phyloP scores from a whole-genome alignment of 805 yeast genomes.

The Candida boidinii region DNA sequence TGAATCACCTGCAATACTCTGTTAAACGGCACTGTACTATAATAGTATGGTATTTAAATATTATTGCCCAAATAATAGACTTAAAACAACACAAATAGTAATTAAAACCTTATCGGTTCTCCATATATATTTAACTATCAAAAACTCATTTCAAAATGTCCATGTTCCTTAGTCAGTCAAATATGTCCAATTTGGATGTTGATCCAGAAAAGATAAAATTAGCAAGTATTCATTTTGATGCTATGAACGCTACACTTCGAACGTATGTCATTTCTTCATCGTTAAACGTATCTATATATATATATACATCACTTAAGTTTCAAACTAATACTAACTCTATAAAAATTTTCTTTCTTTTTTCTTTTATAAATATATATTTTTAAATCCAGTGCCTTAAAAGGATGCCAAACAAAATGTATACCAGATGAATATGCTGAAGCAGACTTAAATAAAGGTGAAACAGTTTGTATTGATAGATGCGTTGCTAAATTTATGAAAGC shows the following conservation, averaged over 20 bases:
- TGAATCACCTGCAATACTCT: no score
- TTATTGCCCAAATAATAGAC: no score
- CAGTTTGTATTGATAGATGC: conserved; percentile 78
- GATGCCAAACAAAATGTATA: conserved; percentile 72
- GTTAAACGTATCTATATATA: no score
- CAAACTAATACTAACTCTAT: background rate
- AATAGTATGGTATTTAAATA: no score
- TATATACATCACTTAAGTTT: conserved; percentile 34
- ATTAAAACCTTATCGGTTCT: no score
- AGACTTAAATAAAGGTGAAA: conserved; percentile 80
- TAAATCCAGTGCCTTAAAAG: conserved; percentile 39
- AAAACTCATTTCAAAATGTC: conserved; percentile 41
- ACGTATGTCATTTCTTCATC: no score
- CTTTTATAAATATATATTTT: no score
- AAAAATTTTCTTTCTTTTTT: conserved; percentile 7
- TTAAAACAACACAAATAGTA: no score
- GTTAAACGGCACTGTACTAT: no score
- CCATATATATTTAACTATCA: no score
- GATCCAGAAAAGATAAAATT: conserved; percentile 51
- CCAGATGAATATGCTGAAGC: conserved; percentile 80
- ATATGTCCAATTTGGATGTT: conserved; percentile 35
- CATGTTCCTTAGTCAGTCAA: conserved; percentile 42
- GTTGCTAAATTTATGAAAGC: conserved; percentile 75
- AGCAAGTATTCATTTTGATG: conserved; percentile 63
- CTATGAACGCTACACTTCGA: conserved; percentile 47